Conservation (phyloP, 2,329 filamentous ascomycete species). For the Rhynchosporium secalis region DNA sequence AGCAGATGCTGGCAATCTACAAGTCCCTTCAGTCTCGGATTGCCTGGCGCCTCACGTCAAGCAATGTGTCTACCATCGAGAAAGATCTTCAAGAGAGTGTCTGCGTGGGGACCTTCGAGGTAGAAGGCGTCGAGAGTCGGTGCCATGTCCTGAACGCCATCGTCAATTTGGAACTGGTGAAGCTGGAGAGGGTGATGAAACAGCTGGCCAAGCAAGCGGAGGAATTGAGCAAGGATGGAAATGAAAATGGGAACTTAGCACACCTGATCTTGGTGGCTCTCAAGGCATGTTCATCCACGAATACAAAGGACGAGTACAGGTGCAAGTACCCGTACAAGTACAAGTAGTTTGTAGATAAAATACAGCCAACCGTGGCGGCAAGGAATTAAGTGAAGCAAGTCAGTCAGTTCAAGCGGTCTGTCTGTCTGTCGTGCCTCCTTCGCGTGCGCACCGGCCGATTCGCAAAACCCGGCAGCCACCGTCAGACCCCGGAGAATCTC, state of each 20-base stretch:
- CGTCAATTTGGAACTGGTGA: neutral
- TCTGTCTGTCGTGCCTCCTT: too few relatives aligned
- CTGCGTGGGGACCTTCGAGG: neutral
- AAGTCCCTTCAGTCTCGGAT: neutral
- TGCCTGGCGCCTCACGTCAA: neutral
- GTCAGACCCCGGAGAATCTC: too few relatives aligned
- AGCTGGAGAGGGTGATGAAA: neutral
- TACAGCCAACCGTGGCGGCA: too few relatives aligned
- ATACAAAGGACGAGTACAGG: neutral
- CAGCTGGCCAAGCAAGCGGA: neutral
- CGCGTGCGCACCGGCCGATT: too few relatives aligned
- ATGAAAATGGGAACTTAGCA: neutral
- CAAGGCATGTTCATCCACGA: neutral
- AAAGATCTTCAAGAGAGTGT: neutral
- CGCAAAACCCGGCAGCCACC: too few relatives aligned
- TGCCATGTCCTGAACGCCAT: neutral
- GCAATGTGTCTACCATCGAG: neutral
- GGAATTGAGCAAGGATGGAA: neutral
- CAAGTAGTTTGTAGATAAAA: too few relatives aligned
- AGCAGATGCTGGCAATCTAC: neutral
- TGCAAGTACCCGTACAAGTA: too few relatives aligned
- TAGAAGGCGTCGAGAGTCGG: neutral
- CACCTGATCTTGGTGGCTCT: neutral
- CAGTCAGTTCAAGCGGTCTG: too few relatives aligned
- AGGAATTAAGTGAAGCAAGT: too few relatives aligned